Percentiles rank a stretch among this genome's conserved stretches.
Evolutionary conservation across 2,329 filamentous ascomycete species (phyloP).

Genomic region (Aureobasidium subglaciale): DNA sequence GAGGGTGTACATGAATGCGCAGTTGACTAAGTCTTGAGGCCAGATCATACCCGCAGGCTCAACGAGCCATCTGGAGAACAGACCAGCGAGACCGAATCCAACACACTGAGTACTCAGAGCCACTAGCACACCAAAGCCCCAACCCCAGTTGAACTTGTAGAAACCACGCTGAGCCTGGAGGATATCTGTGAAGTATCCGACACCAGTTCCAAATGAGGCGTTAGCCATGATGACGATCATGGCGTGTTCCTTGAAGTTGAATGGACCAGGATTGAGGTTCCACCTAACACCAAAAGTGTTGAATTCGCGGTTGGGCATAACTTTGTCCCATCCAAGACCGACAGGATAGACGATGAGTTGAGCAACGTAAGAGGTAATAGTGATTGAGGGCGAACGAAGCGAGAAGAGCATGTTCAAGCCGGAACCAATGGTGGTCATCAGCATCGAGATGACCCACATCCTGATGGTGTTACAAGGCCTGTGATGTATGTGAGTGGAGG

Average conservation of each 20-base stretch:
- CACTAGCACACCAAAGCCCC: constrained; percentile 5
- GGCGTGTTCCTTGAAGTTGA: constrained; percentile 57
- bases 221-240: constrained; percentile 59
- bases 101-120: constrained; percentile 30
- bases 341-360: constrained; percentile 32
- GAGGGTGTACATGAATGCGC: constrained; percentile 78
- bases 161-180: constrained; percentile 65
- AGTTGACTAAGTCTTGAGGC: constrained; percentile 40
- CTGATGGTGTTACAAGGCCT: constrained; percentile 53
- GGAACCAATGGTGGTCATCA: constrained; percentile 54
- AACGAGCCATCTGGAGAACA: constrained; percentile 73
- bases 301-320: constrained; percentile 49
- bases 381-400: constrained; percentile 34
- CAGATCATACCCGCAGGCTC: constrained; percentile 83
- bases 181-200: constrained; percentile 62
- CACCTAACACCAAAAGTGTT: constrained; percentile 48
- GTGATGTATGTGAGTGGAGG: background rate
- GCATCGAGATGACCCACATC: constrained; percentile 53
- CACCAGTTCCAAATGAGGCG: constrained; percentile 42
- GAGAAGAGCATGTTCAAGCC: constrained; percentile 72
- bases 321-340: constrained; percentile 47
- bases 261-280: constrained; percentile 51
- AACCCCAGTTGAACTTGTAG: constrained; percentile 53
- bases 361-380: constrained; percentile 26
- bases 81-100: constrained; percentile 76